These are phyloP conservation scores for Ophiostoma australiae DNA, from an alignment of 2,329 filamentous ascomycete genomes.

Conservation along the genomic window DNA sequence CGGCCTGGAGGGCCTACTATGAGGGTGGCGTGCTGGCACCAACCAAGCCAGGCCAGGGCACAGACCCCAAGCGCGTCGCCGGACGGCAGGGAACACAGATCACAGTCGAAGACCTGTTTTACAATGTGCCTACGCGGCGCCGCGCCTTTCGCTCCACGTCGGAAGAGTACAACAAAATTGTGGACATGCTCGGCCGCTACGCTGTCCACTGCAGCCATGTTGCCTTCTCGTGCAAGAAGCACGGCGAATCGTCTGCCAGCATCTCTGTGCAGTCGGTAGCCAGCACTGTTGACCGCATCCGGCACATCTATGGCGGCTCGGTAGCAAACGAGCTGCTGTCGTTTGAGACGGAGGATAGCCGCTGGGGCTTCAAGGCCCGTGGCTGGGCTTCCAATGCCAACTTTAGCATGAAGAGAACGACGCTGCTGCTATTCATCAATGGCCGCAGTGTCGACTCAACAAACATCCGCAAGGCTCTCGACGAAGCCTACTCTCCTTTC, in stretches of 20 bases:
- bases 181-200: constrained; percentile 90
- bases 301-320: constrained; percentile 77
- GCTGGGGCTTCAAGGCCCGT: constrained; percentile 77
- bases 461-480: constrained; percentile 80
- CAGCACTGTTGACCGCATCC: constrained; percentile 73
- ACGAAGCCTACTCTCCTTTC: constrained; percentile 82
- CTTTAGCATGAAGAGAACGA: constrained; percentile 86
- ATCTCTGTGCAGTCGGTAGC: constrained; percentile 73
- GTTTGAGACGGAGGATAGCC: constrained; percentile 64
- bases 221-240: constrained; percentile 93
- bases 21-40: constrained; percentile 75
- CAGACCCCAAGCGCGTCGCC: constrained; percentile 81
- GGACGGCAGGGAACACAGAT: constrained; percentile 90
- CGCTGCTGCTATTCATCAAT: constrained; percentile 89
- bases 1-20: constrained; percentile 88
- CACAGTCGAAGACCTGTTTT: constrained; percentile 94
- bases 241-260: constrained; percentile 78
- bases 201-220: constrained; percentile 88
- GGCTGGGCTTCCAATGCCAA: constrained; percentile 90
- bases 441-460: constrained; percentile 89
- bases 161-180: constrained; percentile 96
- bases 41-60: constrained; percentile 78
- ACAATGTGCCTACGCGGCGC: constrained; percentile 85
- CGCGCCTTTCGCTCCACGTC: constrained; percentile 85
- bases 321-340: constrained; percentile 86